Base-by-base conservation (phyloP, 352 stramenopile species). In the Thalassiosira ordinaria region DNA sequence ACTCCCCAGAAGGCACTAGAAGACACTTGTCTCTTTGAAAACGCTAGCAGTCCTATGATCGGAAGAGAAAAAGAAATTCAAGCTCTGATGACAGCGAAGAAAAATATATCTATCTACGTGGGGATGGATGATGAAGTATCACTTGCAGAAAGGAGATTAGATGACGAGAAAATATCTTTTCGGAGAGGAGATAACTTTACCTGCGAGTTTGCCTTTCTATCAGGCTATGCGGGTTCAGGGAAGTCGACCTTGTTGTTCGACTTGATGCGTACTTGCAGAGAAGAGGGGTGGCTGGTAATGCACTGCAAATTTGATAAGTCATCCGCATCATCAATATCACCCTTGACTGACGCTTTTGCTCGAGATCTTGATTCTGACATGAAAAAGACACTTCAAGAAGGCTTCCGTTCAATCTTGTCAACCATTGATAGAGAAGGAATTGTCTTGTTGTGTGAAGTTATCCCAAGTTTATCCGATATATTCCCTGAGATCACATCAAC, bases 31-130 rank as follows among this genome's bases (percentile, higher is more conserved):
- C 37, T 72, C 0, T 74, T 74, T 60, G 20, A 14, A 2, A 31
- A 47, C 20, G 35, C 51, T 24, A 56, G 68, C 46, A 44, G 51
- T 0, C 5, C 47, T 14, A 39, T 80, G 29, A 59, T 39, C 55
- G 71, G 71, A 13, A 73, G 71, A 39, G 61, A 80, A 4, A n/a
- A 29, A 20, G 71, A 80, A 26, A 33, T 53, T 22, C 46, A 49
- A 11, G 35, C 31, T 16, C 31, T 80, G n/a, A n/a, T n/a, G n/a
- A n/a, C n/a, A n/a, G n/a, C n/a, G n/a, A n/a, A n/a, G n/a, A n/a
- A n/a, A n/a, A n/a, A n/a, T n/a, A n/a, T n/a, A n/a, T n/a, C n/a
- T n/a, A n/a, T n/a, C n/a, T n/a, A n/a, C n/a, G n/a, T n/a, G n/a
- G n/a, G n/a, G n/a, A n/a, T n/a, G n/a, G n/a, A n/a, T n/a, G n/a